Conservation (phyloP, 83 land plant species). For the Larix sibirica region DNA sequence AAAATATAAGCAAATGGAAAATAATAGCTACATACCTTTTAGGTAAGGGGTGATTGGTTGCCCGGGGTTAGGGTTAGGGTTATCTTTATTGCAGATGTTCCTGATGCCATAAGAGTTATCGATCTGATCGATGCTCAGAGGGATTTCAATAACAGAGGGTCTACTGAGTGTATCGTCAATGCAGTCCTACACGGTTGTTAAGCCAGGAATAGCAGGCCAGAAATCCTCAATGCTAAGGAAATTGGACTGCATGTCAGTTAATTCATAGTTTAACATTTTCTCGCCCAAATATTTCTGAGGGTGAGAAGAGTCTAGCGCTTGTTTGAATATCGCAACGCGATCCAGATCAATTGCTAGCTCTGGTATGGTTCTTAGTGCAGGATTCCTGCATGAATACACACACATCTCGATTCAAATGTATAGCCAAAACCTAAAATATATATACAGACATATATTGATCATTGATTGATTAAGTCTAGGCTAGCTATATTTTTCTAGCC, state of each 20-base stretch:
- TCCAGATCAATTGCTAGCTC: slow-evolving; percentile 1
- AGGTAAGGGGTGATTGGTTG: background rate
- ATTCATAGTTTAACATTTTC: background rate
- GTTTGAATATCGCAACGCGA: background rate
- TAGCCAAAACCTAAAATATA: too few species aligned
- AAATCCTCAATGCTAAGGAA: slow-evolving; percentile 1
- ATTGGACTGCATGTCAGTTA: background rate
- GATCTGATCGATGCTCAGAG: background rate
- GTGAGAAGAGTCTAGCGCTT: background rate
- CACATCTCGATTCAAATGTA: background rate
- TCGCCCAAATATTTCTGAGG: background rate
- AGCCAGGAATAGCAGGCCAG: background rate
- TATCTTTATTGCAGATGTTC: background rate
- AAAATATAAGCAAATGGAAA: background rate
- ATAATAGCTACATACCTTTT: background rate
- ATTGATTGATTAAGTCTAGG: too few species aligned
- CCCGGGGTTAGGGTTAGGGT: background rate
- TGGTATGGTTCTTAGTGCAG: background rate
- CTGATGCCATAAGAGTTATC: background rate
- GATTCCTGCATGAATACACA: background rate
- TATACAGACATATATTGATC: too few species aligned
- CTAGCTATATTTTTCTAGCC: too few species aligned
- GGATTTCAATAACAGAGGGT: background rate
- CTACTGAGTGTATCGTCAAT: too few species aligned
- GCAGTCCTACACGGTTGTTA: background rate